Base-by-base conservation (phyloP, 176 grass and related monocot species). In the Oryza meridionalis region DNA sequence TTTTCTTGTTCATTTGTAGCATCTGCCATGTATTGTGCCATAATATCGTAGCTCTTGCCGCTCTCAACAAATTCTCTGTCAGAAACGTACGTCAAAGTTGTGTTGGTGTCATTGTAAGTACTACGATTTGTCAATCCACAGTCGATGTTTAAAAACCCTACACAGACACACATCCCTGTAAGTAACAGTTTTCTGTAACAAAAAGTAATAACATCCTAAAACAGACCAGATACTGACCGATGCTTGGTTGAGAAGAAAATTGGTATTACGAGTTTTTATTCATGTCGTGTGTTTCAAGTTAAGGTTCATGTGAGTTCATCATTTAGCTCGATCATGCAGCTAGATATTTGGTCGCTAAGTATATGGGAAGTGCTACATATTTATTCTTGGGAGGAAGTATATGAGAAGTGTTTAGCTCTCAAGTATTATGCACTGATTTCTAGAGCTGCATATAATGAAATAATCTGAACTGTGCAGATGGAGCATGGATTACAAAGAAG, bases 101-200 rank as follows among this genome's bases (percentile, higher is more conserved):
- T 66, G 4, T 0, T 4, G 19, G 51, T 61, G 4, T 65, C 44
- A 42, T 84, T 75, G 13, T 9, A 1, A 21, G 11, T 51, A 5
- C 8, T 50, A 1, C 8, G 6, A 19, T 74, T 75, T 65, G 11
- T 17, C 25, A 15, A 17, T 73, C 81, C 71, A 24, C 81, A 84
- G 14, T 84, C 81, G 17, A 84, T 6, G 81, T 27, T 84, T 38
- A 84, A 0, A 11, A 84, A 84, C 16, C 43, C 81, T 84, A 29
- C 61, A 67, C 1, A 33, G 19, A 32, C 3, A 19, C 24, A 51
- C 13, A 2, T 15, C 8, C 1, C 13, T 49, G 7, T 47, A 5
- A 49, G 4, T 15, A 31, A 73, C 12, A 16, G 33, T 35, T 5
- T 35, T 35, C n/a, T 33, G 32, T 33, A 33, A 33, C 4, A 33